Evolutionary conservation across 179 eudicot species (phyloP).

Genomic region (Gypsophila paniculata): DNA sequence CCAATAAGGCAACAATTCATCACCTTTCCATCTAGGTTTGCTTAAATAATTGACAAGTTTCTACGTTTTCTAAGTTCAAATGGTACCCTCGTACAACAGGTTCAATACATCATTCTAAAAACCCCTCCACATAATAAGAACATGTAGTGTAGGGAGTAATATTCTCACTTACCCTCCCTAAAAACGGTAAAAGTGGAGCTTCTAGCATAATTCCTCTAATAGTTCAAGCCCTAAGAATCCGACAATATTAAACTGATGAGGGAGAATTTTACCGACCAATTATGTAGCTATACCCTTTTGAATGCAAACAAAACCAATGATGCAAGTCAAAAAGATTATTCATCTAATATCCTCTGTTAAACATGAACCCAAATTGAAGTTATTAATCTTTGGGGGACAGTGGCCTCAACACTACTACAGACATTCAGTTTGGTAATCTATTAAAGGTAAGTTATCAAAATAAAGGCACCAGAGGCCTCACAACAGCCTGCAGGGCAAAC

Average conservation of each 20-base stretch:
- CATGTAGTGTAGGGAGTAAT: background rate
- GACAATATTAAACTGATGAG: background rate
- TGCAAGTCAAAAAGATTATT: background rate
- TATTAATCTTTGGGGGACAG: background rate
- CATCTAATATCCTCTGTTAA: background rate
- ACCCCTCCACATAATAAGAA: background rate
- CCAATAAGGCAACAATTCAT: background rate
- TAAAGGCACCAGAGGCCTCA: background rate
- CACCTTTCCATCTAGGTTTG: background rate
- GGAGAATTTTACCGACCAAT: background rate
- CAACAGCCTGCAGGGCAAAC: background rate
- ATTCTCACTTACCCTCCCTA: background rate
- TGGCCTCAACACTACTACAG: too few relatives aligned
- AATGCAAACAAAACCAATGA: background rate
- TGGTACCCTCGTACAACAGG: background rate
- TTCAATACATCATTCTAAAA: background rate
- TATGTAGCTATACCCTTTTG: background rate
- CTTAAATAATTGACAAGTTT: background rate
- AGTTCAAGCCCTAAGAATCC: background rate
- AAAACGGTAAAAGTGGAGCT: background rate
- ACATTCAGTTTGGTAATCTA: background rate
- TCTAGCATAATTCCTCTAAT: constrained; percentile 1
- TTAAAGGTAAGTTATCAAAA: too few relatives aligned
- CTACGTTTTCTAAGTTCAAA: background rate
- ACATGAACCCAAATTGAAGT: background rate